Percentiles rank a stretch among this genome's conserved stretches.
Conservation (phyloP, 2,329 filamentous ascomycete species). For the Phaeosphaeriaceae sp. region DNA sequence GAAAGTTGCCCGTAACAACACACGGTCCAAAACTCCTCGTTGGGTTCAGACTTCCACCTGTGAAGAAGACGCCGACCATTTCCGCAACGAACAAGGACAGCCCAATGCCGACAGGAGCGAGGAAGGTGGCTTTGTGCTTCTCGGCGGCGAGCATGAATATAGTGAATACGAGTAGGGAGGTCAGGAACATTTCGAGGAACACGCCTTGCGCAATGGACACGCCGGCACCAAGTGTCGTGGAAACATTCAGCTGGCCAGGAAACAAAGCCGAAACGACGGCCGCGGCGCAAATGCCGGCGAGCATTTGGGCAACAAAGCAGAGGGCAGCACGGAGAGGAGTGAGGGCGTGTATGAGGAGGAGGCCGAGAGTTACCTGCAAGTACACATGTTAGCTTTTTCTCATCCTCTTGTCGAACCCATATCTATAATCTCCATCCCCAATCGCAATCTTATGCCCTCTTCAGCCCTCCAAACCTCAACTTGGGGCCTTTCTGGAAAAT, state of each 20-base stretch:
- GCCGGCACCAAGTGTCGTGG: conserved; percentile 42
- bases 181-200: conserved; percentile 51
- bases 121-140: conserved; percentile 74
- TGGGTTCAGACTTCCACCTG: conserved; percentile 53
- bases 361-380: conserved; percentile 44
- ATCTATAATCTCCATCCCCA: not conserved
- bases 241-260: conserved; percentile 42
- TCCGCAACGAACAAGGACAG: conserved; percentile 71
- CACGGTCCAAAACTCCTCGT: conserved; percentile 51
- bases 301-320: conserved; percentile 45
- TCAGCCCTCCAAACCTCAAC: too few species aligned
- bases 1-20: conserved; percentile 47
- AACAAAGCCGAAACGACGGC: conserved; percentile 46
- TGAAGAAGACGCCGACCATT: conserved; percentile 55
- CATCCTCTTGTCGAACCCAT: not conserved
- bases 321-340: conserved; percentile 31
- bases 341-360: conserved; percentile 44
- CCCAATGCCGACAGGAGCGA: conserved; percentile 76
- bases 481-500: too few species aligned
- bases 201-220: conserved; percentile 42
- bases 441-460: too few species aligned
- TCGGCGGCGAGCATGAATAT: conserved; percentile 71
- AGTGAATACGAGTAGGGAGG: conserved; percentile 49
- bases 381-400: not conserved
- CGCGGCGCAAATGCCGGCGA: conserved; percentile 46